Evolutionary conservation across 495 filamentous ascomycete genomes (phyloP), one percentile per base, ranked within the genome.

Genomic region (Penicillium canescens): DNA sequence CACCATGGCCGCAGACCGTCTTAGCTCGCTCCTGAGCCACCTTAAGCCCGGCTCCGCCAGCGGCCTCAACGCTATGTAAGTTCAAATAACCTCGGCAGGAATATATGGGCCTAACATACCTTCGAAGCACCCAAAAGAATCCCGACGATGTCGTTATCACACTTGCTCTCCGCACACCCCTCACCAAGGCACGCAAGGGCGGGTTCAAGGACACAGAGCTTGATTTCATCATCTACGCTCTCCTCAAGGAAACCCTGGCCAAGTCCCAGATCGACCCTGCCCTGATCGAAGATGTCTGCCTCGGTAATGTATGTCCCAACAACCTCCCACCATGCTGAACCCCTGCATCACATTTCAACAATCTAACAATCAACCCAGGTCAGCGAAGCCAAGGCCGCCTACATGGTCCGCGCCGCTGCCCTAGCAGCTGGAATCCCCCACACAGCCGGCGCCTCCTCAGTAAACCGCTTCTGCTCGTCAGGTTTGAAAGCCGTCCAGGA

Each of bases 401-500:
- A 96, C 82, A 91, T 92, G 66, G 78, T 87, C 60, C 92, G 94
- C 50, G 90, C 91, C 31, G 91, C 94, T 23, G 77, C 88, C 33
- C 89, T 98, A 52, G 89, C 90, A 18, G 92, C 94, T 50, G 94
- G 94, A 42, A 94, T 96, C 79, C 94, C 94, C 36, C 91, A 94
- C 77, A 96, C 93, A 13, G 79, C 88, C 41, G 81, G 83, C 53
- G 88, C 86, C 51, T 92, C 82, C 49, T 85, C 84, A 52, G 82
- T 92, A 37, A 98, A 97, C 81, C 88, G 94, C 49, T 97, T 97
- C 83, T 98, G 94, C 80, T 93, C 90, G 12, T 97, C 93, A 5
- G 94, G 94, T 13, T 86, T 98, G 33, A 92, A 96, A 68, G 92
- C 94, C 39, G 87, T 91, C 7, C 94, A 95, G 71, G 90, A 96